Evolutionary conservation across 306 rosid species (phyloP).

Genomic region (Hippophae gyantsensis): DNA sequence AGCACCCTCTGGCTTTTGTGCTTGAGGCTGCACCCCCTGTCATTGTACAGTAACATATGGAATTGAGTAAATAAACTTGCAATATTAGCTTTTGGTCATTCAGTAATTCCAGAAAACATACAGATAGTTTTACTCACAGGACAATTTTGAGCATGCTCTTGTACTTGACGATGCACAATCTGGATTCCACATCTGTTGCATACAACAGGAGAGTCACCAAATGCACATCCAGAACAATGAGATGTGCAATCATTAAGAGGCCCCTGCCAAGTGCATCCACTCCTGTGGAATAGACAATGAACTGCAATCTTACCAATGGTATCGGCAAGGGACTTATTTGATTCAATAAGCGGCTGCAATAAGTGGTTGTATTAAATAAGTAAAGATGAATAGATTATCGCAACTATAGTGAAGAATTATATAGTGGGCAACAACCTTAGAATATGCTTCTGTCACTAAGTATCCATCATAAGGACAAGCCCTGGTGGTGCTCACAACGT

Average conservation of each 20-base stretch:
- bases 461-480: conserved; percentile 99
- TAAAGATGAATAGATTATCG: not conserved
- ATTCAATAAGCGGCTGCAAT: conserved; percentile 75
- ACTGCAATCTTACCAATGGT: conserved; percentile 85
- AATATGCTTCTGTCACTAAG: conserved; percentile 83
- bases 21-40: conserved; percentile 77
- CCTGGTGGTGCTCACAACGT: conserved; percentile 63
- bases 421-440: conserved; percentile 52
- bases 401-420: not conserved
- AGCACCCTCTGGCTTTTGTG: conserved; percentile 41
- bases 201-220: conserved; percentile 89
- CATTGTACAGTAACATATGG: conserved; percentile 20
- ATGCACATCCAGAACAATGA: conserved; percentile 83
- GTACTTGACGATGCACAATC: conserved; percentile 88
- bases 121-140: conserved; percentile 41
- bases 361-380: conserved; percentile 13
- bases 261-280: conserved; percentile 98
- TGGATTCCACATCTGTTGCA: conserved; percentile 90
- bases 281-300: conserved; percentile 84
- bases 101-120: not conserved
- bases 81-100: not conserved
- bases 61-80: conserved; percentile 11
- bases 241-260: conserved; percentile 65
- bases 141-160: conserved; percentile 88
- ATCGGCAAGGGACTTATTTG: conserved; percentile 75